Evolutionary conservation across 805 yeast species (phyloP).

Genomic region (Komagataella mondaviorum): DNA sequence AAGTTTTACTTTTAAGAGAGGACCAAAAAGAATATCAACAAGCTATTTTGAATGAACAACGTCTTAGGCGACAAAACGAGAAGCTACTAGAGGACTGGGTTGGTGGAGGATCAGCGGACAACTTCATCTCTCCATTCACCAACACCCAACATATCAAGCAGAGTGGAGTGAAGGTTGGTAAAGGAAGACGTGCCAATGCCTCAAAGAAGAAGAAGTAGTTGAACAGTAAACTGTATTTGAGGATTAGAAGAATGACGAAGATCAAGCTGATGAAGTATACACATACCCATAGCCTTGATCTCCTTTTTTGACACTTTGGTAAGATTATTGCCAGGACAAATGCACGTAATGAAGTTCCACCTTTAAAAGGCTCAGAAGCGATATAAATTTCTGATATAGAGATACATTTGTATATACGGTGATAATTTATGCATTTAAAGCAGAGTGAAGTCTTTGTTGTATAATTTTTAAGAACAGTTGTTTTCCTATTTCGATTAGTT

Average conservation of each 20-base stretch:
- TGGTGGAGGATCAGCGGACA: conserved; percentile 89
- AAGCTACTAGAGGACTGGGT: conserved; percentile 79
- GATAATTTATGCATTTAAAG: no score
- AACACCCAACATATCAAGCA: conserved; percentile 36
- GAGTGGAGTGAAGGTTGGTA: conserved; percentile 70
- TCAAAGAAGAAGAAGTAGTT: conserved; percentile 20
- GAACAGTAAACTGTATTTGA: neutral
- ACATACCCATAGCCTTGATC: no score
- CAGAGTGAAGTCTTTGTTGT: no score
- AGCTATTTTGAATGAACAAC: conserved; percentile 76
- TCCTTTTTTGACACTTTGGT: no score
- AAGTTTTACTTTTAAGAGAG: conserved; percentile 59
- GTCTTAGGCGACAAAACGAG: conserved; percentile 80
- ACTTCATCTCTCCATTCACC: conserved; percentile 78
- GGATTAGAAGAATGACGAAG: neutral
- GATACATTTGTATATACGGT: no score
- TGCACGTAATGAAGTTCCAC: no score
- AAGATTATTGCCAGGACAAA: no score
- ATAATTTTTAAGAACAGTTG: no score
- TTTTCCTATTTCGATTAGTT: no score
- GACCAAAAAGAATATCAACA: conserved; percentile 91
- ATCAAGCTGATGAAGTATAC: neutral
- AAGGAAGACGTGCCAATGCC: conserved; percentile 71
- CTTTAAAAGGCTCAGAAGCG: no score
- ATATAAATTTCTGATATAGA: no score